Conservation (phyloP, 257 asterid species). For the Verbena officinalis region DNA sequence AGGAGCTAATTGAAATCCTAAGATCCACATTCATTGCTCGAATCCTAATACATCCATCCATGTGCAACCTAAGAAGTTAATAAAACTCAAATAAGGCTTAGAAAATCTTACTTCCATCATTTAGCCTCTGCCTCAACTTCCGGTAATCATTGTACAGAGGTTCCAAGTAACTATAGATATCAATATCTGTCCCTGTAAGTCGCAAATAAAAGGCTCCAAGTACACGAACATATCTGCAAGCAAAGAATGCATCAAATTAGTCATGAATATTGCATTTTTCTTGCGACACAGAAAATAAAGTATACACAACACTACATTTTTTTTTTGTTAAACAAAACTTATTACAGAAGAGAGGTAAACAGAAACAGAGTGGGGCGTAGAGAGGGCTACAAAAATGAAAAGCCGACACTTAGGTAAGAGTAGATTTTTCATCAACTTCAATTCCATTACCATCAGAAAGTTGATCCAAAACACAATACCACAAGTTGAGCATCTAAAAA, state of each 20-base stretch:
- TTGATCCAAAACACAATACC: conserved; percentile 5
- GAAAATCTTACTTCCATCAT: conserved; percentile 66
- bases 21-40: not conserved
- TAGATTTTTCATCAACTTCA: conserved; percentile 7
- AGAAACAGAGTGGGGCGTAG: not conserved
- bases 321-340: too few relatives aligned
- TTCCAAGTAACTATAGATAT: conserved; percentile 85
- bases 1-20: conserved; percentile 1
- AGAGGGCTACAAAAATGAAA: not conserved
- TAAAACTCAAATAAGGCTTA: not conserved
- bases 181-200: conserved; percentile 87
- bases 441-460: not conserved
- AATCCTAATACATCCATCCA: conserved; percentile 1
- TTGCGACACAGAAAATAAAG: not conserved
- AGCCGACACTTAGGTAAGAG: not conserved
- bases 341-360: not conserved
- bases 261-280: not conserved
- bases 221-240: conserved; percentile 71
- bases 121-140: conserved; percentile 63
- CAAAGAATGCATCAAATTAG: conserved; percentile 1
- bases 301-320: not conserved
- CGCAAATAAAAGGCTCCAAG: conserved; percentile 97
- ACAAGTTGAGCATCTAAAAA: not conserved
- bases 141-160: conserved; percentile 94
- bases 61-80: not conserved